Evolutionary conservation across 371 early-diverging fungal genomes (phyloP), one percentile per base, ranked within the genome.

Genomic region (Circinella minor): DNA sequence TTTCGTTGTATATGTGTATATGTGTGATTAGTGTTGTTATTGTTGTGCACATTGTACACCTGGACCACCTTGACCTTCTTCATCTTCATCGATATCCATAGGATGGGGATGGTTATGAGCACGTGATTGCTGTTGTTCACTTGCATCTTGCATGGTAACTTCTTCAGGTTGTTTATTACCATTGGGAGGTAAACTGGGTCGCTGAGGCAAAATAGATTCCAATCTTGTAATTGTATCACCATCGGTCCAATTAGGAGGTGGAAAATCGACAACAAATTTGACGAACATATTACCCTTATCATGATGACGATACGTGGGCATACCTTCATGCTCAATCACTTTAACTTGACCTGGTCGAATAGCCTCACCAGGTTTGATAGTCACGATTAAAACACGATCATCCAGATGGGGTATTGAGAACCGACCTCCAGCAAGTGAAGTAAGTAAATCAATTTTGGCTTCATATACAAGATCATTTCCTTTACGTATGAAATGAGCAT

Each of bases 21-120:
- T 51, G 8, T 15, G 27, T 63, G 18, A 18, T 63, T 46, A 54
- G 14, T 64, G 73, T 49, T 64, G 27, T 81, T 95, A 96, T 86
- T 96, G 96, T 79, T 96, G 96, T 36, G 96, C 96, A 80, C 98
- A 98, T 85, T 97, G 98, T 57, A 98, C 98, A 57, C 92, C 92
- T 14, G 95, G 93, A 17, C 88, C 88, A 57, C 78, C 76, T 60
- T 83, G 80, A 17, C 86, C 89, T 27, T 92, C 89, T 66, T 89
- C 90, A 67, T 91, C 94, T 47, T 93, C 89, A 71, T 89, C 89
- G 46, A 89, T 93, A 54, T 87, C 86, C 68, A 83, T 80, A 63
- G 85, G 86, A 10, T 73, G 73, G 27, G 68, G 73, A 4, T 57
- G 34, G 27, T 57, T 57, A 6, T n/a, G 11, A 10, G 66, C 36